Conservation (phyloP, 345 rosid genomes). For the Streptanthus diversifolius region DNA sequence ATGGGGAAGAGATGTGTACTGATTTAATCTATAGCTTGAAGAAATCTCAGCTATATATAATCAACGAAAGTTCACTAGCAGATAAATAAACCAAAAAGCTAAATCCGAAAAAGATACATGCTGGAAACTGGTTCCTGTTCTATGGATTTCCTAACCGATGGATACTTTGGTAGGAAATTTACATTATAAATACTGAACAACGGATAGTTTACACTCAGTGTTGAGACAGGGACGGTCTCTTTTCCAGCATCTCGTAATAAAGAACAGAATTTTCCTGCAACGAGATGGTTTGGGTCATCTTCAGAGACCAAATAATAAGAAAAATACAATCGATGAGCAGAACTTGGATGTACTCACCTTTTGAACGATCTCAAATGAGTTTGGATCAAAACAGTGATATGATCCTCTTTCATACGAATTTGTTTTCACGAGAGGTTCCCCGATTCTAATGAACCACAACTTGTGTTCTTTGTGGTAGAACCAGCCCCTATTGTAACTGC, state of each 20-base stretch:
- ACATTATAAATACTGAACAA: slow-evolving; percentile 16
- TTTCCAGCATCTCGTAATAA: slow-evolving; percentile 78
- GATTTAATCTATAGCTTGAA: slow-evolving; percentile 21
- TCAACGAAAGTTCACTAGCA: slow-evolving; percentile 13
- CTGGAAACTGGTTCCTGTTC: slow-evolving; percentile 20
- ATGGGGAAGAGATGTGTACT: slow-evolving; percentile 14
- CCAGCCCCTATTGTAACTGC: slow-evolving; percentile 86
- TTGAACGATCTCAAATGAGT: slow-evolving; percentile 55
- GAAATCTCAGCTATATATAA: slow-evolving; percentile 27
- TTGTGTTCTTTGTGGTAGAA: slow-evolving; percentile 85
- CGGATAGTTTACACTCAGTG: slow-evolving; percentile 27
- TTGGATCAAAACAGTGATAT: slow-evolving; percentile 83
- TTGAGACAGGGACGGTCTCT: slow-evolving; percentile 54
- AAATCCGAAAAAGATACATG: slow-evolving; percentile 14
- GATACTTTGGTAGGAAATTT: slow-evolving; percentile 21
- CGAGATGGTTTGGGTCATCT: not conserved
- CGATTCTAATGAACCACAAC: slow-evolving; percentile 64
- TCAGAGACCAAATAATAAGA: slow-evolving; percentile 11
- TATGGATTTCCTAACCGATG: slow-evolving; percentile 20
- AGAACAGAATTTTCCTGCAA: slow-evolving; percentile 85
- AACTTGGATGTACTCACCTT: slow-evolving; percentile 50
- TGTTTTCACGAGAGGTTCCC: slow-evolving; percentile 87
- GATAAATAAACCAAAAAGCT: not conserved
- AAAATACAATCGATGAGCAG: not conserved
- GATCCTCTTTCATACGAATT: slow-evolving; percentile 76